phyloP scores from a whole-genome alignment of 1,284 basidiomycete genomes.

The Paramarasmius palmivorus region DNA sequence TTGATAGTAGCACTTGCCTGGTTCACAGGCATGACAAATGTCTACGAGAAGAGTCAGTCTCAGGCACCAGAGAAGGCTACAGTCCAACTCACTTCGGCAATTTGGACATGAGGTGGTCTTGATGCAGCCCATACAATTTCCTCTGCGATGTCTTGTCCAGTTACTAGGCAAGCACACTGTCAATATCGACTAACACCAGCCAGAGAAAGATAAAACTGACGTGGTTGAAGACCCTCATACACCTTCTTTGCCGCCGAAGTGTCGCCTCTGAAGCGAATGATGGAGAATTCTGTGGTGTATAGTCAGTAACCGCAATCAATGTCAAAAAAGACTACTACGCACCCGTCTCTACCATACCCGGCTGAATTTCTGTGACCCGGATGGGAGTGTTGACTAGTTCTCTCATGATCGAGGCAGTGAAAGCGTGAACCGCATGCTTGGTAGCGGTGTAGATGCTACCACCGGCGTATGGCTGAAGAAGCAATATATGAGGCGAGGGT shows the following conservation, averaged over 20 bases:
- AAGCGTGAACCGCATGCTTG: conserved; percentile 89
- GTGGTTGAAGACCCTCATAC: conserved; percentile 83
- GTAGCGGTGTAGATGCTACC: conserved; percentile 84
- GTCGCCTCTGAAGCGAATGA: conserved; percentile 88
- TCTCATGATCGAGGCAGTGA: conserved; percentile 80
- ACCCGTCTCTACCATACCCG: conserved; percentile 47
- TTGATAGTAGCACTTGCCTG: conserved; percentile 73
- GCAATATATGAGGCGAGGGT: background rate
- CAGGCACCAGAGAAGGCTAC: too few species aligned
- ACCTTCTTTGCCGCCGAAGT: conserved; percentile 79
- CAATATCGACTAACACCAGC: conserved; percentile 3
- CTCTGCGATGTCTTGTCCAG: conserved; percentile 87
- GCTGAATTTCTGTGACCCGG: conserved; percentile 89
- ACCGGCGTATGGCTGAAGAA: conserved; percentile 70
- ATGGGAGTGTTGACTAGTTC: conserved; percentile 92
- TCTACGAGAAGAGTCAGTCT: too few species aligned
- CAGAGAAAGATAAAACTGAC: conserved; percentile 44
- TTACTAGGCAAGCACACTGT: conserved; percentile 47
- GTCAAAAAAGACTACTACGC: conserved; percentile 4
- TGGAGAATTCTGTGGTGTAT: conserved; percentile 90
- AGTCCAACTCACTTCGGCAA: conserved; percentile 58
- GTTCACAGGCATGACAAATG: conserved; percentile 79
- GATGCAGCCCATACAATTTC: conserved; percentile 96
- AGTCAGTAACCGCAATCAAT: conserved; percentile 53
- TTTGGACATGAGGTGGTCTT: conserved; percentile 84